Percentiles rank a stretch among this genome's conserved stretches.
Evolutionary conservation across 345 rosid genomes (phyloP).

Genomic region (Punica granatum): DNA sequence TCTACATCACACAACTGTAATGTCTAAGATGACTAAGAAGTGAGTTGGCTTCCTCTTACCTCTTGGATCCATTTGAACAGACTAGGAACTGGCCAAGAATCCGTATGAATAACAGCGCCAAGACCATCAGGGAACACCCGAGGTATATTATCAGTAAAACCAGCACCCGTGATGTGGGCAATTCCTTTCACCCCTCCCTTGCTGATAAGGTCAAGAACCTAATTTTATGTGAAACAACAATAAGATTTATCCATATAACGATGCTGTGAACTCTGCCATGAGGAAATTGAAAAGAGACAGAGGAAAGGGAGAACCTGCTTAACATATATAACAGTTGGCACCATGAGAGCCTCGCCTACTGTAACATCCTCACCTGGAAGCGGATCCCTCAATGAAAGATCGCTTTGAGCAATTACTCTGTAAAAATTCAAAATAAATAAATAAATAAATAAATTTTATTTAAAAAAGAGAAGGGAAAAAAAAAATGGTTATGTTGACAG

Average conservation of each 20-base stretch:
- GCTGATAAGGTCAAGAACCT: constrained; percentile 74
- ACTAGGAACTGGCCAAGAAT: constrained; percentile 72
- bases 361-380: constrained; percentile 60
- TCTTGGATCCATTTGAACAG: constrained; percentile 86
- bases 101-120: constrained; percentile 54
- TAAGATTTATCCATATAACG: neutral
- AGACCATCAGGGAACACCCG: constrained; percentile 72
- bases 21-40: neutral
- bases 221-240: neutral
- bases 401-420: constrained; percentile 65
- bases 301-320: constrained; percentile 48
- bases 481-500: too few species aligned
- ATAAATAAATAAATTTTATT: neutral
- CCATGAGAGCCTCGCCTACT: constrained; percentile 84
- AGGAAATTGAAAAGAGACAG: neutral
- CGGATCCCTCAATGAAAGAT: constrained; percentile 49
- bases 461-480: too few species aligned
- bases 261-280: neutral
- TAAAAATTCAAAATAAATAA: neutral
- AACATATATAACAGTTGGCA: constrained; percentile 83
- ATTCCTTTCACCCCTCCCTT: constrained; percentile 86
- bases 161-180: constrained; percentile 92
- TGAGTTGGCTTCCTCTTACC: constrained; percentile 27
- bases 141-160: constrained; percentile 85
- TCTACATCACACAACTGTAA: neutral